These are phyloP conservation scores for Picea sitchensis DNA, from an alignment of 75 land plant genomes.

Conservation along the genomic window DNA sequence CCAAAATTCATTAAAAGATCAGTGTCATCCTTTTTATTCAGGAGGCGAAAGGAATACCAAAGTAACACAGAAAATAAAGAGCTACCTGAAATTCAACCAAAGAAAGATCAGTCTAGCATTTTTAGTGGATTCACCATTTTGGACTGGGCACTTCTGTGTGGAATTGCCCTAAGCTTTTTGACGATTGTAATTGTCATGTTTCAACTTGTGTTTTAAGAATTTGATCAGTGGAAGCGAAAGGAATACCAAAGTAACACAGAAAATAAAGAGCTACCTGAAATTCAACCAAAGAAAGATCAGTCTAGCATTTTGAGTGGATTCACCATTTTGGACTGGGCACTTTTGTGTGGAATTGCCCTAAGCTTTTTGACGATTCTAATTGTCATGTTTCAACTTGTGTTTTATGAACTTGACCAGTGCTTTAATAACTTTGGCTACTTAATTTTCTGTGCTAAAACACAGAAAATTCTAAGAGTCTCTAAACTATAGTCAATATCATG, in stretches of 20 bases:
- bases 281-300: conserved; percentile 3
- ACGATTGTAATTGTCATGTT: conserved; percentile 9
- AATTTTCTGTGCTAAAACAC: too few relatives aligned
- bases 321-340: conserved; percentile 29
- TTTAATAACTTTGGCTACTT: too few relatives aligned
- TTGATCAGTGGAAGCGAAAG: not conserved
- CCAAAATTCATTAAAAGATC: conserved; percentile 2
- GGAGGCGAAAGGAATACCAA: conserved; percentile 18
- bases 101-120: not conserved
- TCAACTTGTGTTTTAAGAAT: too few relatives aligned
- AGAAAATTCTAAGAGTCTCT: too few relatives aligned
- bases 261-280: not conserved
- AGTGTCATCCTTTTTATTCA: conserved; percentile 14
- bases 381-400: too few relatives aligned
- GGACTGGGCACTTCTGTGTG: conserved; percentile 38
- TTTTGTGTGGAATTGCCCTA: conserved; percentile 32
- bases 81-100: not conserved
- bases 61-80: conserved; percentile 2
- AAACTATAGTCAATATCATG: too few relatives aligned
- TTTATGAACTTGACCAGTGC: too few relatives aligned
- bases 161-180: conserved; percentile 30
- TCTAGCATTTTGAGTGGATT: not conserved
- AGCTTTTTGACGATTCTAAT: conserved; percentile 23
- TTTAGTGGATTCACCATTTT: conserved; percentile 13
- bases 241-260: not conserved